Evolutionary conservation across 768 basidiomycete genomes (phyloP).

Genomic region (Trametes cinnabarina): DNA sequence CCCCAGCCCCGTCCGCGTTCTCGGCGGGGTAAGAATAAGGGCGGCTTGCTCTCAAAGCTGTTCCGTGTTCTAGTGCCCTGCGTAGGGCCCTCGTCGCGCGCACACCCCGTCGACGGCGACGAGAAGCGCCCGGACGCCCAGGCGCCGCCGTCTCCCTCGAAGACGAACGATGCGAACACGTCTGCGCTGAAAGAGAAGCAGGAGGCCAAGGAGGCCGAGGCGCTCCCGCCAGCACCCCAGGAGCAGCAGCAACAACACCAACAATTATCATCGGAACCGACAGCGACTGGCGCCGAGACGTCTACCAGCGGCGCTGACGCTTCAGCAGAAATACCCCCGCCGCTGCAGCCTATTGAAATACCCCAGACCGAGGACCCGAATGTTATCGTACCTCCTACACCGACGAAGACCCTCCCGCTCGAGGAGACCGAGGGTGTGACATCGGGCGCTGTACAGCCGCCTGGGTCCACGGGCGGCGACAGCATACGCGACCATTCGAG

Average conservation of each 20-base stretch:
- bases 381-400: constrained; percentile 47
- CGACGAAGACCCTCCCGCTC: constrained; percentile 48
- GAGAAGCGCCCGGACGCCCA: constrained; percentile 18
- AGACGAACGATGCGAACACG: constrained; percentile 5
- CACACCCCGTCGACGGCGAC: constrained; percentile 45
- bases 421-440: constrained; percentile 86
- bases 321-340: constrained; percentile 18
- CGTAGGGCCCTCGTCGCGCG: constrained; percentile 47
- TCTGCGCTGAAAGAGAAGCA: constrained; percentile 30
- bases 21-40: constrained; percentile 39
- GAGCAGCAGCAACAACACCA: constrained; percentile 1
- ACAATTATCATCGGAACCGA: not conserved
- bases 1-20: constrained; percentile 29
- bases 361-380: constrained; percentile 35
- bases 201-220: constrained; percentile 26
- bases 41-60: constrained; percentile 51
- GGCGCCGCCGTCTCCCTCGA: constrained; percentile 11
- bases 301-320: constrained; percentile 7
- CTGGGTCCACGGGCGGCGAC: constrained; percentile 68
- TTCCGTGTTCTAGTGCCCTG: constrained; percentile 67
- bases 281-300: constrained; percentile 11
- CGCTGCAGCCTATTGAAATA: constrained; percentile 26
- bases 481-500: constrained; percentile 28
- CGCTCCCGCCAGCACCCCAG: constrained; percentile 35
- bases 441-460: constrained; percentile 89